These are phyloP conservation scores for Luffa aegyptiaca DNA, from an alignment of 306 rosid genomes.

Conservation along the genomic window DNA sequence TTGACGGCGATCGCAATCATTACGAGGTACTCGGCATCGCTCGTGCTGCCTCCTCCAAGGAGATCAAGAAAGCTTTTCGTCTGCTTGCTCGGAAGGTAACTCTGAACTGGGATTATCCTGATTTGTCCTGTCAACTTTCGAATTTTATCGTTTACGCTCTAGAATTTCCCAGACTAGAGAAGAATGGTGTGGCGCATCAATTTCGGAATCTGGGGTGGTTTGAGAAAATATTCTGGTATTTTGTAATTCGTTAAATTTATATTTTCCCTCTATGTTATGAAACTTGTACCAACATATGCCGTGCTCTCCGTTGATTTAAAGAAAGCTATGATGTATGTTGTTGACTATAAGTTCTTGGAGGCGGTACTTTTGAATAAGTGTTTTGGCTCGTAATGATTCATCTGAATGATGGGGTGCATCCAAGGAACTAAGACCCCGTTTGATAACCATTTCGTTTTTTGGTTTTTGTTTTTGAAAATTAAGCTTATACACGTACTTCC, in stretches of 20 bases:
- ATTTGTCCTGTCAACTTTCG: not conserved
- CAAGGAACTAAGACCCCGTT: too few species aligned
- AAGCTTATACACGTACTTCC: too few species aligned
- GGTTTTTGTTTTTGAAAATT: too few species aligned
- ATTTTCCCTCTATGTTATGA: not conserved
- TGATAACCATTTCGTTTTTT: too few species aligned
- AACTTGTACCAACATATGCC: not conserved
- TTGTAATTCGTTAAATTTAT: not conserved
- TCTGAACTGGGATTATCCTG: not conserved
- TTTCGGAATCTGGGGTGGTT: not conserved
- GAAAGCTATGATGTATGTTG: not conserved
- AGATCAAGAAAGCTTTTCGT: slow-evolving; percentile 81
- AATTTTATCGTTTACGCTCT: not conserved
- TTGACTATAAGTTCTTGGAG: not conserved
- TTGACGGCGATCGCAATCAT: slow-evolving; percentile 40
- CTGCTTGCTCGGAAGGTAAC: slow-evolving; percentile 83
- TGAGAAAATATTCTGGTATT: not conserved
- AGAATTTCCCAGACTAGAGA: not conserved
- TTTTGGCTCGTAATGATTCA: not conserved
- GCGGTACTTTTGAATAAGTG: not conserved
- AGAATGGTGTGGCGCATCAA: not conserved
- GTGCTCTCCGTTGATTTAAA: not conserved
- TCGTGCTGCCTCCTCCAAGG: slow-evolving; percentile 39
- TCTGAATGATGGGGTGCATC: not conserved
- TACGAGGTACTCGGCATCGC: slow-evolving; percentile 59